Conservation (phyloP, 176 grass and related monocot species). For the Hsuehochloa calcarea region DNA sequence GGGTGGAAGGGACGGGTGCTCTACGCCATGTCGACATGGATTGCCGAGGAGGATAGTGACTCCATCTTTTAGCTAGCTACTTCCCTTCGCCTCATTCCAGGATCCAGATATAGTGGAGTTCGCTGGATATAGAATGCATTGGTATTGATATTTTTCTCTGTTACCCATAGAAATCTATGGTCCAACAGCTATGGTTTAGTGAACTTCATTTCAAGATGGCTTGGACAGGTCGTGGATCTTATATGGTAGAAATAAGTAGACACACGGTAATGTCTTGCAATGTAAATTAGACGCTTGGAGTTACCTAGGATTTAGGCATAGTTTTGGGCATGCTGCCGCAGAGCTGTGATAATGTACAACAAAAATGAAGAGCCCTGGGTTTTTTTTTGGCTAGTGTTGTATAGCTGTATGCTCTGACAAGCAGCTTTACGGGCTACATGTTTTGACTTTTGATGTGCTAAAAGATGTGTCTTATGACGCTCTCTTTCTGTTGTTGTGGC, state of each 20-base stretch:
- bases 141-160: neutral
- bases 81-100: neutral
- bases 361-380: neutral
- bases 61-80: conserved; percentile 9
- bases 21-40: conserved; percentile 41
- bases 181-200: neutral
- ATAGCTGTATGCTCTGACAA: neutral
- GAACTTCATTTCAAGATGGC: neutral
- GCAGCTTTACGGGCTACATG: neutral
- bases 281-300: conserved; percentile 15
- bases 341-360: neutral
- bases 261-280: neutral
- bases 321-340: neutral
- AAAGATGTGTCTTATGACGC: neutral
- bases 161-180: neutral
- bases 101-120: neutral
- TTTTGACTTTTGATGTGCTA: neutral
- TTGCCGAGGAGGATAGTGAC: conserved; percentile 5
- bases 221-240: neutral
- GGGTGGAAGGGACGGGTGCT: conserved; percentile 53
- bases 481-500: neutral
- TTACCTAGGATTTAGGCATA: conserved; percentile 2
- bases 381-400: neutral
- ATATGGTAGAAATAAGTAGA: neutral
- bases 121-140: neutral